A percentile compares a stretch with the other conserved stretches of the same genome.
Conservation (phyloP, 176 grass and related monocot species). For the Oryza rufipogon region DNA sequence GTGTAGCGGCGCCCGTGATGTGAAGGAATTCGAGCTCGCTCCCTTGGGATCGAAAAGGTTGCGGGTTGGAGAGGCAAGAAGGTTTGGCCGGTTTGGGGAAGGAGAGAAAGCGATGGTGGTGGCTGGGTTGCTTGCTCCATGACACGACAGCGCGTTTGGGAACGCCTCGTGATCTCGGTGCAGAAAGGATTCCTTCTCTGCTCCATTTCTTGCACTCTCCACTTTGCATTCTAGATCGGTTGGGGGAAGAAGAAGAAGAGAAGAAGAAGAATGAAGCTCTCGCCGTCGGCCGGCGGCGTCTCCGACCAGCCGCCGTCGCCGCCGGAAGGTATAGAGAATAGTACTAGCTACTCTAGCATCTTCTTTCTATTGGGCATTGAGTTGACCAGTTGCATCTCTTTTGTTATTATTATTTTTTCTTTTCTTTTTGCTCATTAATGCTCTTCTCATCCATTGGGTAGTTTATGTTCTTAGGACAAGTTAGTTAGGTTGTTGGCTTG, state of each 20-base stretch:
- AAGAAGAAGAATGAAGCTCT: constrained; percentile 46
- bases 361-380: constrained; percentile 33
- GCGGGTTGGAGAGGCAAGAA: not conserved
- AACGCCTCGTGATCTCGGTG: constrained; percentile 44
- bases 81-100: constrained; percentile 32
- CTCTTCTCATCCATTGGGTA: constrained; percentile 10
- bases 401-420: not conserved
- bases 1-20: not conserved
- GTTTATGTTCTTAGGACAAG: constrained; percentile 25
- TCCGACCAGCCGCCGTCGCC: constrained; percentile 47
- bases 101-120: constrained; percentile 40
- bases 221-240: constrained; percentile 19
- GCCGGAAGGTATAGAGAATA: constrained; percentile 47
- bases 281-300: constrained; percentile 41
- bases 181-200: constrained; percentile 17
- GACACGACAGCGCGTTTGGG: constrained; percentile 20
- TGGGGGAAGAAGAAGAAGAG: not conserved
- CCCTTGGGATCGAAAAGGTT: constrained; percentile 37
- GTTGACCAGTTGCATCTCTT: constrained; percentile 30
- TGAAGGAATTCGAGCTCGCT: not conserved
- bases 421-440: constrained; percentile 19
- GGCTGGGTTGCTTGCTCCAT: too few species aligned
- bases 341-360: not conserved
- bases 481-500: constrained; percentile 12
- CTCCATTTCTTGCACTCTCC: constrained; percentile 6